These are phyloP conservation scores for Blastobotrys serpentis DNA, from an alignment of 1,139 yeast genomes.

Conservation along the genomic window DNA sequence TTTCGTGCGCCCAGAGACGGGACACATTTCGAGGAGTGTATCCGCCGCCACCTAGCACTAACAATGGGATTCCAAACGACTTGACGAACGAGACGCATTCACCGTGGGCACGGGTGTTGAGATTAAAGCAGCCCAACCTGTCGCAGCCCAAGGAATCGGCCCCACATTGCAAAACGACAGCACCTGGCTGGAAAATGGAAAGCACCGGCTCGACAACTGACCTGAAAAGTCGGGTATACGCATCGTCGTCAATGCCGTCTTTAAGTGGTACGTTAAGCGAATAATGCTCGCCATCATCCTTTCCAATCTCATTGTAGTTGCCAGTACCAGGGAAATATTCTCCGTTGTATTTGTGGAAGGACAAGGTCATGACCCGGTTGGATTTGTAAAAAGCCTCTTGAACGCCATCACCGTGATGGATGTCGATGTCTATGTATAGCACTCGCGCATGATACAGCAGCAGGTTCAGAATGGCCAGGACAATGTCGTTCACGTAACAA, in stretches of 20 bases:
- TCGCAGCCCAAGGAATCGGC: constrained; percentile 96
- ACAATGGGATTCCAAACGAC: constrained; percentile 81
- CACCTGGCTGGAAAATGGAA: constrained; percentile 81
- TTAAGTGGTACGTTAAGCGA: constrained; percentile 89
- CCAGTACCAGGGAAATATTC: constrained; percentile 98
- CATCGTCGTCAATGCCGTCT: constrained; percentile 95
- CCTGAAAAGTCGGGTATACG: constrained; percentile 73
- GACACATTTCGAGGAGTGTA: constrained; percentile 95
- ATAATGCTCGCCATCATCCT: constrained; percentile 83
- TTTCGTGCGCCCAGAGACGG: constrained; percentile 92
- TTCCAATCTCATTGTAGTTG: constrained; percentile 70
- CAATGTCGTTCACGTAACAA: constrained; percentile 94
- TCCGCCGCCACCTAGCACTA: constrained; percentile 97
- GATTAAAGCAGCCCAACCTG: constrained; percentile 87
- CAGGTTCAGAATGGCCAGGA: constrained; percentile 76
- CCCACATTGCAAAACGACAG: constrained; percentile 94
- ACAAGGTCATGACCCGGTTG: constrained; percentile 92
- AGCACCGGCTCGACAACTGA: constrained; percentile 86
- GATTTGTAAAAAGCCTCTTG: constrained; percentile 96
- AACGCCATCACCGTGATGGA: constrained; percentile 98
- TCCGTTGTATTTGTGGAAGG: constrained; percentile 93
- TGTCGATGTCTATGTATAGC: constrained; percentile 88
- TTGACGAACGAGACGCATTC: constrained; percentile 88
- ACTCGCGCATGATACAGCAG: constrained; percentile 88
- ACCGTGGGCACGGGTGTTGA: constrained; percentile 90